phyloP scores from a whole-genome alignment of 345 rosid genomes.

The Citrus trifoliata region DNA sequence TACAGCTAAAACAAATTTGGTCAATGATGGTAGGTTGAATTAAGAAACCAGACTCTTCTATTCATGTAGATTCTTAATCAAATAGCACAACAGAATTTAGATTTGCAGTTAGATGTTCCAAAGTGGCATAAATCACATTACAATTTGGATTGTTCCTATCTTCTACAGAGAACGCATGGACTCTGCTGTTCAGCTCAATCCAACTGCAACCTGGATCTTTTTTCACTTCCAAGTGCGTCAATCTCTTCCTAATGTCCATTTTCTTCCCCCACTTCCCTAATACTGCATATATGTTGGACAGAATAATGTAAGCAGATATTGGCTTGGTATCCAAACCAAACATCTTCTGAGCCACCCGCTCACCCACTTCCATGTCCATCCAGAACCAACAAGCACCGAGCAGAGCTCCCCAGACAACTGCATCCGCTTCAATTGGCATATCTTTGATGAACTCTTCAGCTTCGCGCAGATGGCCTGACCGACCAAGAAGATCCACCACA shows the following conservation, averaged over 20 bases:
- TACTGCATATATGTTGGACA: conserved; percentile 49
- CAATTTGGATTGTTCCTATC: conserved; percentile 34
- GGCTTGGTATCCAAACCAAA: conserved; percentile 33
- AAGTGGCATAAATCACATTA: conserved; percentile 32
- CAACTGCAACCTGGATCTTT: conserved; percentile 61
- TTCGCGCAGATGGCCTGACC: conserved; percentile 44
- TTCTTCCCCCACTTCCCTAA: conserved; percentile 56
- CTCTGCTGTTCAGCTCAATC: conserved; percentile 39
- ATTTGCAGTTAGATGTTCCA: conserved; percentile 42
- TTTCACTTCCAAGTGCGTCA: conserved; percentile 41
- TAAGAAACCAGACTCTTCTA: not conserved
- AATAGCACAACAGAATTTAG: conserved; percentile 16
- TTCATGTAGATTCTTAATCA: not conserved
- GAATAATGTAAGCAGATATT: conserved; percentile 36
- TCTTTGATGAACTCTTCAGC: conserved; percentile 51
- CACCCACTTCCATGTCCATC: conserved; percentile 49
- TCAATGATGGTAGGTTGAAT: not conserved
- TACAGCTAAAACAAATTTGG: not conserved
- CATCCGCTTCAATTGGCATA: conserved; percentile 58
- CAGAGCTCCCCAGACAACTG: conserved; percentile 55
- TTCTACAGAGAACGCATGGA: conserved; percentile 39
- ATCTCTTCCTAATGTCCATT: conserved; percentile 41
- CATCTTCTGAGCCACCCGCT: conserved; percentile 48
- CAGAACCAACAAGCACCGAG: conserved; percentile 53
- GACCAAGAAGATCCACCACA: conserved; percentile 55